These are phyloP conservation scores for Capronia epimyces DNA, from an alignment of 2,329 filamentous ascomycete species.

Conservation along the genomic window DNA sequence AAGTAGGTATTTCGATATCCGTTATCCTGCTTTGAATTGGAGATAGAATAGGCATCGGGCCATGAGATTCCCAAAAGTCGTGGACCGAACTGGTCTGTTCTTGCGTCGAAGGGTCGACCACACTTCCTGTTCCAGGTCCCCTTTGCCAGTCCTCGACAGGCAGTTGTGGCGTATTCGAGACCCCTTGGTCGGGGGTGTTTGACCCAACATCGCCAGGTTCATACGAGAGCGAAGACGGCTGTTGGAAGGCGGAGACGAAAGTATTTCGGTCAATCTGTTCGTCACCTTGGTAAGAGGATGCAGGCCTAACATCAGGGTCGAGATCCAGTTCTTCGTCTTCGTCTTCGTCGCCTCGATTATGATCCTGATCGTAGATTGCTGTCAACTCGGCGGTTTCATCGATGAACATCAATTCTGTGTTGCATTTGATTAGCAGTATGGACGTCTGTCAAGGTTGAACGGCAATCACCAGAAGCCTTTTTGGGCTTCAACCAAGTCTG, in stretches of 20 bases:
- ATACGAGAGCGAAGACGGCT: neutral
- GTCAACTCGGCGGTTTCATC: slow-evolving; percentile 29
- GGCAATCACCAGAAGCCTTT: slow-evolving; percentile 15
- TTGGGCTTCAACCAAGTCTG: slow-evolving; percentile 34
- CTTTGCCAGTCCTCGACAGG: neutral
- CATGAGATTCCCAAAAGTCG: neutral
- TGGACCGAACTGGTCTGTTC: neutral
- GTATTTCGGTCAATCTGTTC: neutral
- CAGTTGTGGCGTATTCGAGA: neutral
- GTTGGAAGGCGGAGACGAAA: neutral
- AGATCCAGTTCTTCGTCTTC: neutral
- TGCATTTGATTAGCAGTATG: neutral
- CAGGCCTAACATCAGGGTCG: neutral
- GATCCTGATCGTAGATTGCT: slow-evolving; percentile 18
- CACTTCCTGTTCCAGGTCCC: neutral
- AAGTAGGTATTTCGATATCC: neutral
- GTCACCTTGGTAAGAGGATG: neutral
- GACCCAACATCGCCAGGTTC: neutral
- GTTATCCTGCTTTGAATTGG: neutral
- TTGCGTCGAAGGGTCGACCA: neutral
- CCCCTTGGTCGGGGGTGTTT: neutral
- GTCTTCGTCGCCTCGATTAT: neutral
- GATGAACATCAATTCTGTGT: slow-evolving; percentile 26
- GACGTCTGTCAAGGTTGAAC: neutral
- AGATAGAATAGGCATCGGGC: slow-evolving; percentile 1